These are phyloP conservation scores for Xylaria bambusicola DNA, from an alignment of 495 filamentous ascomycete genomes.

Conservation along the genomic window DNA sequence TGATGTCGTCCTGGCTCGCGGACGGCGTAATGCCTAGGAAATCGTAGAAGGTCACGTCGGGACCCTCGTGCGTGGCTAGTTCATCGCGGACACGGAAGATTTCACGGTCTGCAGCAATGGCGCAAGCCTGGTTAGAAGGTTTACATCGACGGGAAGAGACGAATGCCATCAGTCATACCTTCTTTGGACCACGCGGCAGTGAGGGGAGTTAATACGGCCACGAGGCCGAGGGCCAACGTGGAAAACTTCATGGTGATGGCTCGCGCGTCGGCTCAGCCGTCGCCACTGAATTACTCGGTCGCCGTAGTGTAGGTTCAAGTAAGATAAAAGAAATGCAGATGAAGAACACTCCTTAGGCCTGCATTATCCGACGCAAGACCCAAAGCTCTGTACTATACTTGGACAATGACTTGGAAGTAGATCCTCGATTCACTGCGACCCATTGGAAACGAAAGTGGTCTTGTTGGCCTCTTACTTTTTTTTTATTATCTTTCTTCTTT, in stretches of 20 bases:
- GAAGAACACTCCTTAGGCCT: no score
- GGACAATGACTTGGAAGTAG: not conserved
- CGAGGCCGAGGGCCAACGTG: conserved; percentile 54
- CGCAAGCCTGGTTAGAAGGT: not conserved
- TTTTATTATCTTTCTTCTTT: not conserved
- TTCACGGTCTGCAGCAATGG: conserved; percentile 72
- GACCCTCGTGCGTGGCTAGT: conserved; percentile 71
- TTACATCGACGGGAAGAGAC: conserved; percentile 1
- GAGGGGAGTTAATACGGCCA: conserved; percentile 60
- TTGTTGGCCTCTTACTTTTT: conserved; percentile 8
- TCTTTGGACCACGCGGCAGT: conserved; percentile 82
- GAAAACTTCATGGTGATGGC: conserved; percentile 53
- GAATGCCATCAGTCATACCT: conserved; percentile 52
- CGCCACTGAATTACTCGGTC: no score
- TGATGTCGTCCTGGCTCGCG: conserved; percentile 85
- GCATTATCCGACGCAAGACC: not conserved
- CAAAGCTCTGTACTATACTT: not conserved
- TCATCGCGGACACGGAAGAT: conserved; percentile 95
- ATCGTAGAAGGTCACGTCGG: conserved; percentile 90
- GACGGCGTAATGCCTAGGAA: conserved; percentile 73
- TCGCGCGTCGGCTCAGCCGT: not conserved
- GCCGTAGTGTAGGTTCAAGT: no score
- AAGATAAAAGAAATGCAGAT: no score
- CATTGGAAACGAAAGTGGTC: no score
- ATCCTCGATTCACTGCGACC: no score